Evolutionary conservation across 2,329 filamentous ascomycete species (phyloP).

Genomic region (Lithohypha guttulata): DNA sequence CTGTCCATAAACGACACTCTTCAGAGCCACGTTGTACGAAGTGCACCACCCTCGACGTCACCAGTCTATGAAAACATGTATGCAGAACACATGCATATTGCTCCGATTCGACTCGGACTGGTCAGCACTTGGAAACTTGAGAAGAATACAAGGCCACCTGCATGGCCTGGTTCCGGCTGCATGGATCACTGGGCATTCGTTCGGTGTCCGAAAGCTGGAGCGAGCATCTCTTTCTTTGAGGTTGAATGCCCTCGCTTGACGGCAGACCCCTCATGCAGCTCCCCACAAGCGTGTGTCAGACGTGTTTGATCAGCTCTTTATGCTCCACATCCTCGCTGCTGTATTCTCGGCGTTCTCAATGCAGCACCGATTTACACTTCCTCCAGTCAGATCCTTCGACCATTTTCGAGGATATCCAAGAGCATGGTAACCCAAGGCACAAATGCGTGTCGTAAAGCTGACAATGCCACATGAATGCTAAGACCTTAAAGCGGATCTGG

Average conservation of each 20-base stretch:
- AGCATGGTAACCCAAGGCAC: neutral
- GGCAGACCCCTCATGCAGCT: neutral
- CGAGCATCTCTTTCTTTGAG: too few relatives aligned
- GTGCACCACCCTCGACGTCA: too few relatives aligned
- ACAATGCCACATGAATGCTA: conserved; percentile 1
- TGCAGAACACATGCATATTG: too few relatives aligned
- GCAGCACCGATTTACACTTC: neutral
- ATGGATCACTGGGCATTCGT: neutral
- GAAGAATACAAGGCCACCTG: too few relatives aligned
- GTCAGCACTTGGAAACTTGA: too few relatives aligned
- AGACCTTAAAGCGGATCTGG: neutral
- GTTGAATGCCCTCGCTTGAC: neutral
- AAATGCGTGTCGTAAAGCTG: neutral
- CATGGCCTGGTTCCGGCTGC: neutral
- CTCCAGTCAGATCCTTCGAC: conserved; percentile 1
- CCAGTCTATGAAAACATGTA: too few relatives aligned
- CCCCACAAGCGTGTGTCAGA: too few relatives aligned
- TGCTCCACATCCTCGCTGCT: neutral
- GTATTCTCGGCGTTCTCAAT: conserved; percentile 1
- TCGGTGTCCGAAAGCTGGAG: neutral
- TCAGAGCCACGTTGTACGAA: too few relatives aligned
- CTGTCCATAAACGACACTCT: too few relatives aligned
- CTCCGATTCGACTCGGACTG: too few relatives aligned
- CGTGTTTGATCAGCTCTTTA: neutral
- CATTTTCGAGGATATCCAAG: neutral